Percentiles rank a stretch among this genome's conserved stretches.
phyloP scores from a whole-genome alignment of 108 stramenopile genomes.

The Cylindrotheca closterium region DNA sequence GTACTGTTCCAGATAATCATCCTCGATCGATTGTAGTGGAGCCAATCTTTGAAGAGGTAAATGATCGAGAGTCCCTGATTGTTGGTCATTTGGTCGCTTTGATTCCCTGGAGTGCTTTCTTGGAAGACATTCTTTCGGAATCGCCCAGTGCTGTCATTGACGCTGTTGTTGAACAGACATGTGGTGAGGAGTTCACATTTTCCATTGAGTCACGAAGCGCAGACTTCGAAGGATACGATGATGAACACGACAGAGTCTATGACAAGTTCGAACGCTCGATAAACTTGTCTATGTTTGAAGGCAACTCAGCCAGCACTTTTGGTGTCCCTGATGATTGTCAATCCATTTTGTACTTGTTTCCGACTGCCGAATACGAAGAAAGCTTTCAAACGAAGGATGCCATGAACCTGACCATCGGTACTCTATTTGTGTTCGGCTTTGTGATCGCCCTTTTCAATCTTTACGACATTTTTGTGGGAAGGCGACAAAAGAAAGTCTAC shows the following conservation, averaged over 20 bases:
- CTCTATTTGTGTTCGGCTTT: constrained; percentile 44
- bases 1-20: neutral
- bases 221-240: constrained; percentile 51
- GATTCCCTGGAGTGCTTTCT: constrained; percentile 17
- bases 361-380: constrained; percentile 43
- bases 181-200: constrained; percentile 45
- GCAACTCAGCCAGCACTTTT: neutral
- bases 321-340: neutral
- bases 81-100: constrained; percentile 13
- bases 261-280: constrained; percentile 7
- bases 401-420: constrained; percentile 36
- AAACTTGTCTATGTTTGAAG: neutral
- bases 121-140: constrained; percentile 18
- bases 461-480: constrained; percentile 32
- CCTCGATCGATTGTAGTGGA: constrained; percentile 4
- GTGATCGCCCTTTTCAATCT: constrained; percentile 26
- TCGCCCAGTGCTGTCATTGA: constrained; percentile 7
- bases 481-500: constrained; percentile 27
- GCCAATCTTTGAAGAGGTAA: constrained; percentile 7
- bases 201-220: constrained; percentile 35
- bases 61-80: neutral
- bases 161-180: constrained; percentile 12
- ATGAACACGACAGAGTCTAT: constrained; percentile 50
- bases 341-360: constrained; percentile 44
- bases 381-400: constrained; percentile 44